Percentiles rank a stretch among this genome's conserved stretches.
These are phyloP conservation scores for Backusella westeae DNA, from an alignment of 192 early-diverging fungal genomes.

Conservation along the genomic window DNA sequence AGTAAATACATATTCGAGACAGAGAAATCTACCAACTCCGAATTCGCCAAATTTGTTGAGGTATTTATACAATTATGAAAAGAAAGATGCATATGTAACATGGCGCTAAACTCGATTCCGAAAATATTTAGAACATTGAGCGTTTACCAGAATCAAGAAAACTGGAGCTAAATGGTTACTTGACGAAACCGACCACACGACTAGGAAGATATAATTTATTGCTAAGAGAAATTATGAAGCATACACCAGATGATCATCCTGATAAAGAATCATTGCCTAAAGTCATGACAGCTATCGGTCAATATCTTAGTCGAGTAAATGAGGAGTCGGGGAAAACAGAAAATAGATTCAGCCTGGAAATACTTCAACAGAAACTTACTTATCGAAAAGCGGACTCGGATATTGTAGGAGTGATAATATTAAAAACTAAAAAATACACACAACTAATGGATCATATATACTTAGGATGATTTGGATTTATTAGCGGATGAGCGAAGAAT, in stretches of 20 bases:
- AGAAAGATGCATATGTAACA: background rate
- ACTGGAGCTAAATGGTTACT: constrained; percentile 81
- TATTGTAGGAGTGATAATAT: background rate
- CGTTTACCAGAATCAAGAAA: constrained; percentile 76
- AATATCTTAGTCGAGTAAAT: constrained; percentile 79
- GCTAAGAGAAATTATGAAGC: constrained; percentile 76
- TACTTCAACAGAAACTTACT: constrained; percentile 63
- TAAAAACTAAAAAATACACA: background rate
- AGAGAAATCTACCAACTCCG: constrained; percentile 65
- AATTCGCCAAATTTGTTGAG: constrained; percentile 76
- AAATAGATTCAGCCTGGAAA: constrained; percentile 78
- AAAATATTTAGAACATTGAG: constrained; percentile 35
- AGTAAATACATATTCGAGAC: constrained; percentile 81
- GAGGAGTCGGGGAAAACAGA: constrained; percentile 85
- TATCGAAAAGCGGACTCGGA: constrained; percentile 40
- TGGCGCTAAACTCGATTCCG: background rate
- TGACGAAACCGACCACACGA: constrained; percentile 85
- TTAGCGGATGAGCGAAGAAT: constrained; percentile 65
- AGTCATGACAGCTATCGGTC: constrained; percentile 69
- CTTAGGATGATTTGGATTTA: constrained; percentile 69
- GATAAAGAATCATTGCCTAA: constrained; percentile 74
- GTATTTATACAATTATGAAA: constrained; percentile 32
- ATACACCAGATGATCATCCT: constrained; percentile 78
- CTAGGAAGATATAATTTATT: constrained; percentile 85
- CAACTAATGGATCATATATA: background rate